phyloP scores from a whole-genome alignment of 2,329 filamentous ascomycete species.

The Botrytis elliptica region DNA sequence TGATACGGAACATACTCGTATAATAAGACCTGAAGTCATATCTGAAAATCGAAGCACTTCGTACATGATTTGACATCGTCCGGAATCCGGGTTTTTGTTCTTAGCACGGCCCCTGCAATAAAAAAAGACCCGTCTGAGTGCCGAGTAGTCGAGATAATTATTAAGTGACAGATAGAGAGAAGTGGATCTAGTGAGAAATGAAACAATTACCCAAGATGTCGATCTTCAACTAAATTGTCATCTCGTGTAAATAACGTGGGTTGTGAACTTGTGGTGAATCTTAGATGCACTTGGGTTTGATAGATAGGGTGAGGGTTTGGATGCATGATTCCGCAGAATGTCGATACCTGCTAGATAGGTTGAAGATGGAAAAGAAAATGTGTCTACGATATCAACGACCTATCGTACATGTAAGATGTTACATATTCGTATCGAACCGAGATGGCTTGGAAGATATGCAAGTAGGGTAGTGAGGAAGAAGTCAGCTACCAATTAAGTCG shows the following conservation, averaged over 20 bases:
- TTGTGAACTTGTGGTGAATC: background rate
- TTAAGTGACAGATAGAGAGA: background rate
- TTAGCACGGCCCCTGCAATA: background rate
- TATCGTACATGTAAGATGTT: too few species aligned
- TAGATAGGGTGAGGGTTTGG: background rate
- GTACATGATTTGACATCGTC: background rate
- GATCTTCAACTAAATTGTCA: slow-evolving; percentile 7
- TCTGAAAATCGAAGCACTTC: background rate
- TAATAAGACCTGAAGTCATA: background rate
- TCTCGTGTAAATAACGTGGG: background rate
- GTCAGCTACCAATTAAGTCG: background rate
- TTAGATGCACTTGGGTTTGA: background rate
- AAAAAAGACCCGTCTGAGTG: background rate
- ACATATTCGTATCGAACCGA: background rate
- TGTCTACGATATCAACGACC: background rate
- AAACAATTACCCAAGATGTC: slow-evolving; percentile 17
- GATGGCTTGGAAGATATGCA: background rate
- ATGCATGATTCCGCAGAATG: background rate
- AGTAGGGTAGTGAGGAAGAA: background rate
- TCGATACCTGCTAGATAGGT: background rate
- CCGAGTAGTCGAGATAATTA: background rate
- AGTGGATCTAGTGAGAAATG: slow-evolving; percentile 13
- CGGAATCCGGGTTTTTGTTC: background rate
- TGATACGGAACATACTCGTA: background rate
- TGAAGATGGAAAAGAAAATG: background rate